Evolutionary conservation across 176 grass and related monocot genomes (phyloP).

Genomic region (Urochloa ruziziensis): DNA sequence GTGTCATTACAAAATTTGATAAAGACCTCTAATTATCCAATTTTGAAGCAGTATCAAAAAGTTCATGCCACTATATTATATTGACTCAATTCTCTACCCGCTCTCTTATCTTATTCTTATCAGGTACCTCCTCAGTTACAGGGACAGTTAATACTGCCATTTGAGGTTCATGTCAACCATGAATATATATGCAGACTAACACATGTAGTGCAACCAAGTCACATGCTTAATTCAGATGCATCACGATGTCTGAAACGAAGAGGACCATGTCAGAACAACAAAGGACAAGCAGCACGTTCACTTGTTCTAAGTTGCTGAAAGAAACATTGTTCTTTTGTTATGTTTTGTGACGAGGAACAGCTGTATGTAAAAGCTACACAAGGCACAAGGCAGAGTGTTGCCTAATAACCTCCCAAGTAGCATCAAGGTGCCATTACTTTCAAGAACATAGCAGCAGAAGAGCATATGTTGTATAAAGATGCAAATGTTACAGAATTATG

Average conservation of each 20-base stretch:
- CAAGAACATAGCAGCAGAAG: too few species aligned
- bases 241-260: background rate
- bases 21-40: too few species aligned
- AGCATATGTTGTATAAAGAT: too few species aligned
- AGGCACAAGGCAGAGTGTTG: too few species aligned
- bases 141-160: background rate
- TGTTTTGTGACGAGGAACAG: too few species aligned
- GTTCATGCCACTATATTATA: background rate
- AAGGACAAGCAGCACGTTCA: background rate
- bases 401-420: background rate
- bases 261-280: background rate
- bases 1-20: too few species aligned
- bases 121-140: background rate
- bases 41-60: too few species aligned
- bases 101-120: background rate
- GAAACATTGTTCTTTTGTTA: background rate
- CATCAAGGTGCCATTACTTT: too few species aligned
- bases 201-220: background rate
- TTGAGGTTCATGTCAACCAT: background rate
- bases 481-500: too few species aligned
- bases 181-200: too few species aligned
- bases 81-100: background rate
- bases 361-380: too few species aligned
- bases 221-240: background rate
- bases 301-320: background rate